phyloP scores from a whole-genome alignment of 2,329 filamentous ascomycete species.

The Hypoxylon sp. region DNA sequence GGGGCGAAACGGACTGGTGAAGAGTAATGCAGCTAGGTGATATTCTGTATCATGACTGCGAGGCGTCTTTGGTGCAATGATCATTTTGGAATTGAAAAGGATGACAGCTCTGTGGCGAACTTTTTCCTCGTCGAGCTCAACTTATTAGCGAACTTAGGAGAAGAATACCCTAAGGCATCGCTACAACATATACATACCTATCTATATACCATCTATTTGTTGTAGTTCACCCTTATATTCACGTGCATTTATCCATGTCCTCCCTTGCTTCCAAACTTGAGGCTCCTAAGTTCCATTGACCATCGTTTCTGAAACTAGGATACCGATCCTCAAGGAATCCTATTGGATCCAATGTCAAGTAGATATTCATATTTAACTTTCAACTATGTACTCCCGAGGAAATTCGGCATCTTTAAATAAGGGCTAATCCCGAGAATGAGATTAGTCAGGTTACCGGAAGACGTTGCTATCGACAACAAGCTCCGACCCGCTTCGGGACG shows the following conservation, averaged over 20 bases:
- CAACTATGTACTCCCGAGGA: conserved; percentile 1
- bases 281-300: neutral
- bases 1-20: conserved; percentile 14
- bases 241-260: conserved; percentile 5
- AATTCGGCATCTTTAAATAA: neutral
- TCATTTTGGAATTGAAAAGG: conserved; percentile 22
- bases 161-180: neutral
- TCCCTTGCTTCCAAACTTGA: conserved; percentile 1
- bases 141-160: neutral
- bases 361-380: neutral
- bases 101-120: neutral
- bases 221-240: conserved; percentile 17
- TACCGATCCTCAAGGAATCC: conserved; percentile 15
- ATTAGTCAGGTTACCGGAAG: conserved; percentile 2
- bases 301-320: neutral
- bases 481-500: conserved; percentile 11
- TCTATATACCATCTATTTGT: conserved; percentile 30
- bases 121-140: neutral
- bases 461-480: neutral
- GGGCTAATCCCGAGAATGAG: neutral
- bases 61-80: conserved; percentile 31
- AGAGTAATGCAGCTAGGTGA: conserved; percentile 11
- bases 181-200: conserved; percentile 17
- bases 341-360: neutral
- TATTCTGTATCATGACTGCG: conserved; percentile 38